Percentiles rank a stretch among this genome's conserved stretches.
Conservation (phyloP, 768 basidiomycete genomes). For the Termitomyces titanicus region DNA sequence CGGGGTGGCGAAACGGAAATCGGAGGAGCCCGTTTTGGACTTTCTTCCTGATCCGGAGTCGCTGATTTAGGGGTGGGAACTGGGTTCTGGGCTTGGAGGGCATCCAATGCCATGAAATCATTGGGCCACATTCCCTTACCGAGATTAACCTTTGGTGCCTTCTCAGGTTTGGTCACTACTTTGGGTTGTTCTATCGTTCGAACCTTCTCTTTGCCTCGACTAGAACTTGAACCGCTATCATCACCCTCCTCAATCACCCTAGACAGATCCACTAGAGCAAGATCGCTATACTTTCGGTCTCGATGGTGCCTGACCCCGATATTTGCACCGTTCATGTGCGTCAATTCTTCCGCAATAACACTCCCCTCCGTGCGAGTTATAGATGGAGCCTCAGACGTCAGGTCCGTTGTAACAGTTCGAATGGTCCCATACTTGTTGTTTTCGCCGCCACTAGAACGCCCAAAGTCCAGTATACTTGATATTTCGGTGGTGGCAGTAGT, state of each 20-base stretch:
- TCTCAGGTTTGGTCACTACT: slow-evolving; percentile 23
- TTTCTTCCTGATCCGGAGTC: slow-evolving; percentile 21
- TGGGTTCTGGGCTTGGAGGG: slow-evolving; percentile 37
- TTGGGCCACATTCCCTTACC: slow-evolving; percentile 84
- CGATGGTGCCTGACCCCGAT: slow-evolving; percentile 27
- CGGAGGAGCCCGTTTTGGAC: slow-evolving; percentile 22
- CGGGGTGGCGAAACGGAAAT: slow-evolving; percentile 44
- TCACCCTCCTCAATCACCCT: slow-evolving; percentile 74
- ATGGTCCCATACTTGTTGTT: slow-evolving; percentile 74
- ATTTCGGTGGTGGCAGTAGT: slow-evolving; percentile 43
- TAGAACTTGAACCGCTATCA: slow-evolving; percentile 47
- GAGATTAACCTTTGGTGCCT: slow-evolving; percentile 46
- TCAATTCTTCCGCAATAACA: slow-evolving; percentile 47
- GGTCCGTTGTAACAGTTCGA: slow-evolving; percentile 77
- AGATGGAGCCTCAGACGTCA: slow-evolving; percentile 72
- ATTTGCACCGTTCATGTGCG: slow-evolving; percentile 28
- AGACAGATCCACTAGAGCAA: slow-evolving; percentile 54
- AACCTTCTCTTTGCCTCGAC: slow-evolving; percentile 22
- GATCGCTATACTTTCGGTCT: slow-evolving; percentile 66
- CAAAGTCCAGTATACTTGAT: slow-evolving; percentile 60
- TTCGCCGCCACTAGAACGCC: slow-evolving; percentile 27
- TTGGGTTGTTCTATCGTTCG: slow-evolving; percentile 13
- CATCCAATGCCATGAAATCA: slow-evolving; percentile 72
- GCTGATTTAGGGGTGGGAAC: slow-evolving; percentile 27
- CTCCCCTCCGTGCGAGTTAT: slow-evolving; percentile 64